These are phyloP conservation scores for Ulvella scutata DNA, from an alignment of 139 green algal species.

Conservation along the genomic window DNA sequence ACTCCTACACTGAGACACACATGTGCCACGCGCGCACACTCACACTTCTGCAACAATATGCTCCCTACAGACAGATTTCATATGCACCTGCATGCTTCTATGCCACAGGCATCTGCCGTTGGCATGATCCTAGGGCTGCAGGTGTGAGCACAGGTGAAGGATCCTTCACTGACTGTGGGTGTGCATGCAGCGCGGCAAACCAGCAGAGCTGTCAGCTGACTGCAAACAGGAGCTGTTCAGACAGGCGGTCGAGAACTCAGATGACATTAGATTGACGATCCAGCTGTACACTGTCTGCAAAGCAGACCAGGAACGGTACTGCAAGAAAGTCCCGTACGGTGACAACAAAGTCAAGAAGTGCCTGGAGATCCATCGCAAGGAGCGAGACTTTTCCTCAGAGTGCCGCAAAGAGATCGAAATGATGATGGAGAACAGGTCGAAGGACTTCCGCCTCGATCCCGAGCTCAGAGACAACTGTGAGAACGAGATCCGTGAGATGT, in stretches of 20 bases:
- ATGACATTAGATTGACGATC: conserved; percentile 55
- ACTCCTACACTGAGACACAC: neutral
- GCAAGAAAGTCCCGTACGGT: conserved; percentile 26
- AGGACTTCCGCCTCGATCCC: conserved; percentile 54
- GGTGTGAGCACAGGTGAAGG: neutral
- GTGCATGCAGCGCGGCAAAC: conserved; percentile 26
- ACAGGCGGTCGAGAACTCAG: conserved; percentile 61
- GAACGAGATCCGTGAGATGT: conserved; percentile 35
- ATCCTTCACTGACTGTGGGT: neutral
- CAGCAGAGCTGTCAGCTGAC: conserved; percentile 26
- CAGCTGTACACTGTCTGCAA: conserved; percentile 47
- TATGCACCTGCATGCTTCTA: no score
- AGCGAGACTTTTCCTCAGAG: conserved; percentile 30
- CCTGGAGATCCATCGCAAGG: conserved; percentile 47
- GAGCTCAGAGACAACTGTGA: conserved; percentile 27
- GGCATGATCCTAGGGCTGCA: no score
- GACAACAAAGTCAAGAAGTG: conserved; percentile 50
- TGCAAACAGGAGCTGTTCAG: conserved; percentile 64
- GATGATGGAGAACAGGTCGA: conserved; percentile 43
- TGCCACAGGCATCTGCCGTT: no score
- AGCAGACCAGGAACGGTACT: conserved; percentile 57
- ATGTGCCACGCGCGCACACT: neutral
- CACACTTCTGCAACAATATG: neutral
- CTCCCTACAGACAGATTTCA: neutral
- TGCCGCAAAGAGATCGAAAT: conserved; percentile 47